Percentiles rank a stretch among this genome's conserved stretches.
Conservation (phyloP, 1,284 basidiomycete species). For the Mycena citricolor region DNA sequence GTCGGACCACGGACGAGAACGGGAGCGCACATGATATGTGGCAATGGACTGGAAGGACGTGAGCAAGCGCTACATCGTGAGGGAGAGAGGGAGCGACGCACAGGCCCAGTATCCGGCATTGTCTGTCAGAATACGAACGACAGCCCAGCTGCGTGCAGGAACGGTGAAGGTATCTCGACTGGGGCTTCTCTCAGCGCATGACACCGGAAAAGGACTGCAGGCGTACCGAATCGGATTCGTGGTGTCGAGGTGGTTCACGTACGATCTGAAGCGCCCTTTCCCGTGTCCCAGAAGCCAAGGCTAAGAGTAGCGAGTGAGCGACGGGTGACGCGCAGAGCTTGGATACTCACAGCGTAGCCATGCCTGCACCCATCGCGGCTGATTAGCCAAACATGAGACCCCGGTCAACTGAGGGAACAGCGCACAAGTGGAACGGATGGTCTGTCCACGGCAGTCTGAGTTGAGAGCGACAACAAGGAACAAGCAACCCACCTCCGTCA, state of each 20-base stretch:
- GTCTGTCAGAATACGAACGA: conserved; percentile 29
- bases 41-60: conserved; percentile 16
- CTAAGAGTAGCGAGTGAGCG: conserved; percentile 17
- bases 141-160: conserved; percentile 26
- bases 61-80: neutral
- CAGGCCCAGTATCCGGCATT: conserved; percentile 27
- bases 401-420: neutral
- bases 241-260: conserved; percentile 13
- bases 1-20: too few relatives aligned
- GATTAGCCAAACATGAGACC: neutral
- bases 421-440: conserved; percentile 24
- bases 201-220: neutral
- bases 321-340: neutral
- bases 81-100: conserved; percentile 5
- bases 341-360: conserved; percentile 13
- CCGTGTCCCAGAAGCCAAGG: conserved; percentile 32
- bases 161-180: conserved; percentile 29
- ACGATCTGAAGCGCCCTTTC: conserved; percentile 20
- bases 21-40: conserved; percentile 19
- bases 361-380: conserved; percentile 6
- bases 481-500: conserved; percentile 14
- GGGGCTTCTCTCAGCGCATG: neutral
- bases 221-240: conserved; percentile 28
- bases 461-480: neutral
- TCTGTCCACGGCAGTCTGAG: conserved; percentile 7